phyloP scores from a whole-genome alignment of 192 early-diverging fungal genomes.

The Hyaloraphidium curvatum region DNA sequence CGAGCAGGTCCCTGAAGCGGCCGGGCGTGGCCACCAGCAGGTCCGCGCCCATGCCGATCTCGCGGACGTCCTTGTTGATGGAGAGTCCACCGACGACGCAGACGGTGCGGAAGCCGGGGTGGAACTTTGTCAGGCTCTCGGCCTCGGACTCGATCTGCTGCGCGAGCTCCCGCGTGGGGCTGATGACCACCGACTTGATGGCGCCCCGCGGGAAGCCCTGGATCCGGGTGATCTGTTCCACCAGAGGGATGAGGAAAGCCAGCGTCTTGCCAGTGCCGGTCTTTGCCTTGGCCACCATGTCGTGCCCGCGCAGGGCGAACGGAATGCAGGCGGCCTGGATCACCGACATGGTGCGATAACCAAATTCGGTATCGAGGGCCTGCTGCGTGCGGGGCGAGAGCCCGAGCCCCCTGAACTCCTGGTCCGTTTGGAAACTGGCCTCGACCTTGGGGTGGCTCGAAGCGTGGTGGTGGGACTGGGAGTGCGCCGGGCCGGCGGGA shows the following conservation, averaged over 20 bases:
- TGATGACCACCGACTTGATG: constrained; percentile 51
- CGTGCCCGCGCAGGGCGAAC: constrained; percentile 68
- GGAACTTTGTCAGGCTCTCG: constrained; percentile 30
- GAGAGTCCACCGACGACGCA: constrained; percentile 61
- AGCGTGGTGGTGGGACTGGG: too few species aligned
- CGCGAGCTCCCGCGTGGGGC: constrained; percentile 83
- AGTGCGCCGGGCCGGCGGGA: too few species aligned
- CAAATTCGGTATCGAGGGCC: too few species aligned
- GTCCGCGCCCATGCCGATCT: constrained; percentile 39
- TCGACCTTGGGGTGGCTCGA: too few species aligned
- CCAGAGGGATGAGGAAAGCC: constrained; percentile 79
- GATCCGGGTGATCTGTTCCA: constrained; percentile 74
- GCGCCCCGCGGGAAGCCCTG: too few species aligned
- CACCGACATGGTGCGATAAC: too few species aligned
- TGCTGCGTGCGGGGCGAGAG: too few species aligned
- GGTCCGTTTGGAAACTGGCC: too few species aligned
- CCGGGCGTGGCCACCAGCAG: constrained; percentile 93
- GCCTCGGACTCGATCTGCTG: constrained; percentile 67
- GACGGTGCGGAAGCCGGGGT: constrained; percentile 42
- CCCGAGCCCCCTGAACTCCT: too few species aligned
- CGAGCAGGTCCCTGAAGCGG: constrained; percentile 58
- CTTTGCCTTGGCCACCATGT: constrained; percentile 95
- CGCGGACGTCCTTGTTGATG: constrained; percentile 22
- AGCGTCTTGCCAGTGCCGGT: constrained; percentile 98
- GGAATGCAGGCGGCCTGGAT: constrained; percentile 94